Percentiles rank a stretch among this genome's conserved stretches.
Evolutionary conservation across 169 alveolate genomes (phyloP).

Genomic region (Plasmodium cynomolgi): DNA sequence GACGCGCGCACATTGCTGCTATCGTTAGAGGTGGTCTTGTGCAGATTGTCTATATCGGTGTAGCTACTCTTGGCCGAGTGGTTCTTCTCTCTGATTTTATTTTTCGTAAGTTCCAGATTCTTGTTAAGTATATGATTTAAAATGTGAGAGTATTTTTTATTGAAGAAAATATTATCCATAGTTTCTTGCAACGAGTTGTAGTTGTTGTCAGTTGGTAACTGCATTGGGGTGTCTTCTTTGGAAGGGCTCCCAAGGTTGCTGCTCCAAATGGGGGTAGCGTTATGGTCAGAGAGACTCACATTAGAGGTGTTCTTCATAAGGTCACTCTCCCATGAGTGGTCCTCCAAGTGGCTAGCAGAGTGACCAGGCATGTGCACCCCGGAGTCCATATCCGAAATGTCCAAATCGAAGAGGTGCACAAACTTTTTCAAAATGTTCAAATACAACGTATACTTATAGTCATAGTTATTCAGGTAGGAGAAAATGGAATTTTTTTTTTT

Average conservation of each 20-base stretch:
- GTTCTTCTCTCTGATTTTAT: constrained; percentile 1
- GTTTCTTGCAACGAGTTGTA: neutral
- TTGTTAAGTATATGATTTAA: constrained; percentile 48
- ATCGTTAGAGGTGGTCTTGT: constrained; percentile 1
- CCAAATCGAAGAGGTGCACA: constrained; percentile 29
- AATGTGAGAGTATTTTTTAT: constrained; percentile 34
- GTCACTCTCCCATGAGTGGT: too few species aligned
- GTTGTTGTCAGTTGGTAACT: neutral
- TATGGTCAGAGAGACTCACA: neutral
- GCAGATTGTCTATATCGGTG: neutral
- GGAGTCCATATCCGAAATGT: constrained; percentile 25
- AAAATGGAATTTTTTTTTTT: constrained; percentile 66
- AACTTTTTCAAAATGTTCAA: constrained; percentile 49
- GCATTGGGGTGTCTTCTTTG: neutral
- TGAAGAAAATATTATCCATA: constrained; percentile 9
- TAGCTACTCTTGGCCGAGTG: neutral
- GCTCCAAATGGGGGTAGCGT: neutral
- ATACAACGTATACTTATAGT: constrained; percentile 32
- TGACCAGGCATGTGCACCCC: neutral
- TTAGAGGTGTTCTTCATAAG: neutral
- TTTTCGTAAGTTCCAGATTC: constrained; percentile 46
- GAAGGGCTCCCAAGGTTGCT: neutral
- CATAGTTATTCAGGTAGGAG: constrained; percentile 34
- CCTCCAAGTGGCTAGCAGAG: neutral
- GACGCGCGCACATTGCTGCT: neutral